Conservation (phyloP, 257 asterid species). For the Primulina tabacum region DNA sequence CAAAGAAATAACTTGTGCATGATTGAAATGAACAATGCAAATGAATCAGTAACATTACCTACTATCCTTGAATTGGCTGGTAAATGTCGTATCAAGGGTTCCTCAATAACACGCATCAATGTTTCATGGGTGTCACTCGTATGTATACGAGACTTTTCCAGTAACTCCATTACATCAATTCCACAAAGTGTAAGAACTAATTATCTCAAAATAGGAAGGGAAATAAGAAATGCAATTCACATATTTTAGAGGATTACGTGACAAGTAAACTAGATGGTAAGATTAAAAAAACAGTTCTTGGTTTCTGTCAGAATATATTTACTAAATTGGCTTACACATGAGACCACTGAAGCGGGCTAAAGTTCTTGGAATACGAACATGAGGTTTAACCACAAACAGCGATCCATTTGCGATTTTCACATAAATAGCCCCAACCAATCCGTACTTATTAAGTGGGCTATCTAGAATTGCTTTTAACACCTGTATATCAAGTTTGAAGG, state of each 20-base stretch:
- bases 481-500: neutral
- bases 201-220: neutral
- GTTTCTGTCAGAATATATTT: neutral
- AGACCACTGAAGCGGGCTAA: conserved; percentile 1
- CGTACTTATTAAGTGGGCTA: neutral
- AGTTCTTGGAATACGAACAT: conserved; percentile 3
- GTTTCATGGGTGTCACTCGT: neutral
- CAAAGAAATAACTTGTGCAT: neutral
- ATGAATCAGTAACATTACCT: neutral
- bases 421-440: conserved; percentile 6
- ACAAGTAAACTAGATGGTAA: too few species aligned
- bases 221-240: neutral
- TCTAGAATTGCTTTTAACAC: neutral
- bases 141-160: neutral
- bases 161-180: neutral
- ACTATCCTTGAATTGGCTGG: neutral
- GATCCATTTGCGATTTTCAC: neutral
- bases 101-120: neutral
- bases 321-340: conserved; percentile 1
- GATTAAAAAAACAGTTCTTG: too few species aligned
- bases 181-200: neutral
- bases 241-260: neutral
- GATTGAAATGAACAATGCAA: neutral
- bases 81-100: neutral
- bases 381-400: conserved; percentile 1